These are phyloP conservation scores for Nemania abortiva DNA, from an alignment of 2,329 filamentous ascomycete species.

Conservation along the genomic window DNA sequence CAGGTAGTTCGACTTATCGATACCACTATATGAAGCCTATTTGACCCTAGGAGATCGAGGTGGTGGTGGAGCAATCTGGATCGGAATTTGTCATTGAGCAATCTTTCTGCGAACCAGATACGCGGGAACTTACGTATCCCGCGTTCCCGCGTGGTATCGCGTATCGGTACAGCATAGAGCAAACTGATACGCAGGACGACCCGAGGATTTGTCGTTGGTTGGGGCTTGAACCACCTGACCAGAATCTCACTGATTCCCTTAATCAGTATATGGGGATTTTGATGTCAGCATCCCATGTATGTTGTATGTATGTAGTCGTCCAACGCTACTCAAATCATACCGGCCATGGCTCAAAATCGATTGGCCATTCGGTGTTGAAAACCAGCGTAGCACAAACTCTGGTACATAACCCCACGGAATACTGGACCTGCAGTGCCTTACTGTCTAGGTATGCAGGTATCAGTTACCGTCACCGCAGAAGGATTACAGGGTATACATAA, in stretches of 20 bases:
- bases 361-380: slow-evolving; percentile 23
- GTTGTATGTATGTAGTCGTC: not conserved
- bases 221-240: not conserved
- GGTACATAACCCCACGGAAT: slow-evolving; percentile 19
- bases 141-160: slow-evolving; percentile 3
- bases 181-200: not conserved
- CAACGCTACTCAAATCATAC: slow-evolving; percentile 15
- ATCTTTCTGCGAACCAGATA: not conserved
- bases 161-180: not conserved
- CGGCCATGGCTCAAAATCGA: slow-evolving; percentile 2
- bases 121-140: slow-evolving; percentile 3
- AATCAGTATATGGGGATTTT: not conserved
- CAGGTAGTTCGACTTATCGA: slow-evolving; percentile 12
- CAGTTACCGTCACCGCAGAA: too few relatives aligned
- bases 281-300: not conserved
- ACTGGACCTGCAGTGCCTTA: slow-evolving; percentile 26
- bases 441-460: not conserved
- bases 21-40: not conserved
- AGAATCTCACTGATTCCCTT: not conserved
- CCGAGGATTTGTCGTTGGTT: not conserved
- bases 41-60: not conserved
- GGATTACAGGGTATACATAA: not conserved
- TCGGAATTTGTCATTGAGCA: slow-evolving; percentile 31
- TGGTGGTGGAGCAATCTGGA: slow-evolving; percentile 7
- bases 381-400: slow-evolving; percentile 11